Evolutionary conservation across 176 grass and related monocot species (phyloP), one percentile per base, ranked within the genome.

Genomic region (Areca catechu): DNA sequence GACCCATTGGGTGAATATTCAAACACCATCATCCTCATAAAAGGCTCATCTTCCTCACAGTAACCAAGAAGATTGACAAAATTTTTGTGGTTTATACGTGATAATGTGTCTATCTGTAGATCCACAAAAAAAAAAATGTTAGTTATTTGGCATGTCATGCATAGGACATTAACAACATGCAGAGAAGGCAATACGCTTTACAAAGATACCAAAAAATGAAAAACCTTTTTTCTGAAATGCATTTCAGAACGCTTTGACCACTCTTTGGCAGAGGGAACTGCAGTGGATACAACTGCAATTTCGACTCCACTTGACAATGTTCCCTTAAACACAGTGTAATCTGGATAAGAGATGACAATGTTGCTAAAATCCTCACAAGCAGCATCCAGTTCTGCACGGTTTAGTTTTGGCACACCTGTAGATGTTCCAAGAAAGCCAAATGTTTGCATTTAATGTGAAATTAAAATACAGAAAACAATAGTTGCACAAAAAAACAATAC

Each of bases 341-440:
- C 70, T 54, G 87, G 81, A 77, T 78, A 93, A 52, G 66, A 88
- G 63, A 58, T 18, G 4, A 93, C 74, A 50, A 98, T 93, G 43
- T 98, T 98, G 68, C 94, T 98, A 64, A 98, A 98, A 67, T 89
- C 94, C 79, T 98, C 94, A 74, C 94, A 98, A 48, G 94, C 94
- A 82, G 75, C 70, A 81, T 77, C 81, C 22, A 98, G 70, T 53
- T 98, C 94, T 24, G 76, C 51, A 54, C 88, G 84, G 23, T 88
- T 83, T 77, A 98, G 61, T 74, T 98, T 93, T 19, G 94, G 94
- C 80, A 98, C 88, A 76, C 88, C 94, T 98, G 76, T 21, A 64
- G 49, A 70, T 17, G 57, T 16, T 43, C 34, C 12, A 37, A 43
- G 34, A 43, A 43, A 43, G 1, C 10, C 34, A 43, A 43, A 43